Percentiles rank a stretch among this genome's conserved stretches.
These are phyloP conservation scores for Pseudogymnoascus sp. DNA, from an alignment of 2,329 filamentous ascomycete species.

Conservation along the genomic window DNA sequence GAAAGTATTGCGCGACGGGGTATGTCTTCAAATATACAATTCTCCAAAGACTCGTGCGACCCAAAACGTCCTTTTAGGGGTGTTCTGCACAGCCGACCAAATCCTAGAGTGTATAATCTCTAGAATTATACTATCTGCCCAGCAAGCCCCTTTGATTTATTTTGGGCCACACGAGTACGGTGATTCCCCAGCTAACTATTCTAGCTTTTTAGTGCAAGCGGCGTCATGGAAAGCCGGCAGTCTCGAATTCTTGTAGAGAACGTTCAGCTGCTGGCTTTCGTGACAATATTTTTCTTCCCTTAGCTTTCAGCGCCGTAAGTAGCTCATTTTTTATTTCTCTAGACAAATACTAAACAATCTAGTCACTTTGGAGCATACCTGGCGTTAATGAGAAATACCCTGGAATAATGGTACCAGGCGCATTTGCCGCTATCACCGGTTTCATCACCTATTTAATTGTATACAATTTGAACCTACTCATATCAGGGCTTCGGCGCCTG, in stretches of 20 bases:
- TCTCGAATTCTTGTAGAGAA: conserved; percentile 31
- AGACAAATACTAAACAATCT: background rate
- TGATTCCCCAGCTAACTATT: conserved; percentile 1
- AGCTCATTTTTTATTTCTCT: background rate
- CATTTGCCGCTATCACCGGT: conserved; percentile 10
- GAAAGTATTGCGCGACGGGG: background rate
- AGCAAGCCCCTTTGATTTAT: background rate
- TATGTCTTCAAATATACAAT: background rate
- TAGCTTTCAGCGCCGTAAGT: conserved; percentile 29
- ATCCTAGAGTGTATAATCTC: no score
- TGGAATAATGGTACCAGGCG: conserved; percentile 9
- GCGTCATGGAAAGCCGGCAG: conserved; percentile 26
- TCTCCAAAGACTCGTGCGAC: background rate
- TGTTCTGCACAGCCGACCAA: background rate
- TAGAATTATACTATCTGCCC: background rate
- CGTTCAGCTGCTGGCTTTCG: conserved; percentile 33
- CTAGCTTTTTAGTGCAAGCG: conserved; percentile 25
- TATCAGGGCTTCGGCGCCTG: background rate
- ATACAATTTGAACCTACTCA: conserved; percentile 14
- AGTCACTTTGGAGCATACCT: conserved; percentile 16
- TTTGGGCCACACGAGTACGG: background rate
- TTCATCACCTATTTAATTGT: conserved; percentile 15
- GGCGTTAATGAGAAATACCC: conserved; percentile 7
- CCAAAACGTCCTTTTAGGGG: background rate
- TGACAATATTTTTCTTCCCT: conserved; percentile 36